Evolutionary conservation across 2,329 filamentous ascomycete species (phyloP), one percentile per base, ranked within the genome.

Genomic region (Xylariaceae sp.): DNA sequence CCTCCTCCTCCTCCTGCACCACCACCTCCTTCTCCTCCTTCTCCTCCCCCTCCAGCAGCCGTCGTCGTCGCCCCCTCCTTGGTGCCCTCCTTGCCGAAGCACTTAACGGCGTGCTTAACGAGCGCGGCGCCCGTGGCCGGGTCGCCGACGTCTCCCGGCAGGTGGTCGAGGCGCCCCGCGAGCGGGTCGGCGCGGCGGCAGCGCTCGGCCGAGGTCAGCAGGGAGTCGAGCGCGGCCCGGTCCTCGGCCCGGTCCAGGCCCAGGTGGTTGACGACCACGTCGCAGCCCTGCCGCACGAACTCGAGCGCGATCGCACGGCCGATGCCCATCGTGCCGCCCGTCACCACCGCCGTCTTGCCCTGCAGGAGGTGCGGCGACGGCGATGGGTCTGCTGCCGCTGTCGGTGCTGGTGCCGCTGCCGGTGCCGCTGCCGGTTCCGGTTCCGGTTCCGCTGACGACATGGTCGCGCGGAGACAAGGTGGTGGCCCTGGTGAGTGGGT

Each of bases 311-410:
- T 93, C 46, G 87, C 88, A 44, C 84, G 75, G 33, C 88, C 88
- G 49, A 94, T 94, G 35, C 87, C 87, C 1, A 86, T 93, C 3
- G 82, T 81, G 37, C 84, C 87, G 44, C 88, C 87, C 0, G 87
- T 94, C 51, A 94, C 87, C 55, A 87, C 83, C 59, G 85, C 85
- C 10, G 80, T 81, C 60, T 93, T 93, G 57, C 75, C 77, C 35
- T 63, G 55, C 37, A 93, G 76, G 46, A 92, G 70, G 45, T 66
- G 65, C n/a, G n/a, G n/a, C n/a, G n/a, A n/a, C n/a, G n/a, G n/a
- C n/a, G n/a, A n/a, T n/a, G n/a, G n/a, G n/a, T n/a, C n/a, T n/a
- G n/a, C n/a, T n/a, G n/a, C n/a, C n/a, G n/a, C n/a, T n/a, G n/a
- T n/a, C n/a, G n/a, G n/a, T n/a, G n/a, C n/a, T n/a, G n/a, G n/a